Base-by-base conservation (phyloP, 2,329 filamentous ascomycete genomes). In the Pestalotiopsis fici region DNA sequence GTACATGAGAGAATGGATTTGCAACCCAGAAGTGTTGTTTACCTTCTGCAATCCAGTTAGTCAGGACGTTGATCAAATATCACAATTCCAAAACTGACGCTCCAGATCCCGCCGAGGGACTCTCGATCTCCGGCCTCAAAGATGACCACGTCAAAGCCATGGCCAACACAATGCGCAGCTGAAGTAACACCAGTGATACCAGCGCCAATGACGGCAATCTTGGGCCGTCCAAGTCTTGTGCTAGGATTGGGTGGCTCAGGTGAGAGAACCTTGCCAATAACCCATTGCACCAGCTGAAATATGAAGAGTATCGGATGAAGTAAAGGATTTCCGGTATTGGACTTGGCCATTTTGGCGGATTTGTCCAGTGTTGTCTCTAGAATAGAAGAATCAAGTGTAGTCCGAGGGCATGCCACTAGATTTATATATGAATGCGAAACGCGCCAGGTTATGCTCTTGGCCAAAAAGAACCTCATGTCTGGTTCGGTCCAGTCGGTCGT, bases 1-100 rank as follows among this genome's bases (percentile, higher is more conserved):
- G 78, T 95, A 97, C 93, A 96, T 96, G 67, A 95, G 78, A 23
- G 90, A 93, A 77, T 97, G 93, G 25, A 97, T 95, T 74, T 96
- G 93, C 0, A 97, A 85, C 18, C 92, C 89, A 0, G 92, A 95
- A 0, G 92, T 95, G 64, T 92, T 92, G 81, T 96, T 95, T 54
- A 96, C 92, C 78, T 87, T 86, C 89, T 93, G 67, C 27, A 28
- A 4, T 70, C 70, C 61, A 25, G 27, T 50, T 35, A 13, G 2
- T 47, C 18, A 62, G 13, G 31, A 15, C 43, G 21, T 28, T 11
- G 11, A 21, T 37, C 2, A 60, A n/a, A 12, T 21, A 4, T 11
- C 23, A 50, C 2, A 1, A 47, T 1, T 28, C 31, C 6, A 6
- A 35, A 15, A 77, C 88, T 76, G 80, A 92, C 90, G 75, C 89